Base-by-base conservation (phyloP, 345 rosid genomes). In the Kernera saxatilis region DNA sequence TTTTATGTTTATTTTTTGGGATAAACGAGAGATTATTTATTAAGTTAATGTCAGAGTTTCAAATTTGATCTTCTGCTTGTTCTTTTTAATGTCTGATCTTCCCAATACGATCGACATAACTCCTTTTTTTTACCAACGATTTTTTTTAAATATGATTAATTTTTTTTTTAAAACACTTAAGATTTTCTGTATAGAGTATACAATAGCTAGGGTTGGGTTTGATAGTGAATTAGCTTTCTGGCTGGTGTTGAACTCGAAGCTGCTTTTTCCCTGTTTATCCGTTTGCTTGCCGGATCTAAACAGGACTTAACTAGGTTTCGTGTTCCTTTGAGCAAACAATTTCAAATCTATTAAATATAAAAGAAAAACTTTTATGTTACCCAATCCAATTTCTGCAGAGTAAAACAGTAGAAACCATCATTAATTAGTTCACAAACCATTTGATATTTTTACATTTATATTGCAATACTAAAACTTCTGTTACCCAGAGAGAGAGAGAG, bases 191-290 rank as follows among this genome's bases (percentile, higher is more conserved):
- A 27, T 21, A 40, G 21, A 69, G 60, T 46, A n/a, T n/a, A n/a
- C n/a, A n/a, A n/a, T n/a, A n/a, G n/a, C n/a, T n/a, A 62, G 71
- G 63, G 61, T 53, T 72, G 74, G 69, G 74, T 63, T 62, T 60
- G 70, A 70, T 75, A 49, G 61, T 68, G 74, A 71, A 55, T 61
- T 71, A 61, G 80, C 84, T 77, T 83, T 85, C 83, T 75, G 76
- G 79, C 64, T 76, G 87, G 86, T 80, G 84, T 75, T 83, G 82
- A 77, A 69, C 84, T 84, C 84, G 86, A 85, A 77, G 80, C 77
- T 69, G 56, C 81, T 77, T 87, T 83, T 76, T 40, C 75, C 77
- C 70, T 27, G 37, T 71, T 81, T 82, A 74, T 78, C 78, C 85
- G 83, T 82, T 76, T 79, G 75, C 71, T 81, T 81, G 84, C 85